Percentiles rank a stretch among this genome's conserved stretches.
These are phyloP conservation scores for Microbotryum lychnidis-dioicae DNA, from an alignment of 1,284 basidiomycete genomes.

Conservation along the genomic window DNA sequence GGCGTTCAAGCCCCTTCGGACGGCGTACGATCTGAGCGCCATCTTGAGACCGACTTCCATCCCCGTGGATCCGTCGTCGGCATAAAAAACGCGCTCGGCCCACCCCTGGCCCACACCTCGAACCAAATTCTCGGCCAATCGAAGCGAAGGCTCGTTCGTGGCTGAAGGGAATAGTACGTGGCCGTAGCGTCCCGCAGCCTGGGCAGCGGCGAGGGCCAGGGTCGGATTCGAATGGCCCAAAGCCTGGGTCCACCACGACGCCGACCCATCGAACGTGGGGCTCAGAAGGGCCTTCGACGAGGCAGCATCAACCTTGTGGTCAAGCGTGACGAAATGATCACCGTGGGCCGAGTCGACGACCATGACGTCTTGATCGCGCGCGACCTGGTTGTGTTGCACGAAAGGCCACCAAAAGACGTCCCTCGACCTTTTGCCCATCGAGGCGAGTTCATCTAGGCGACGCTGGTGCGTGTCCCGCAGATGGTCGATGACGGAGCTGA, in stretches of 20 bases:
- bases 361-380: constrained; percentile 62
- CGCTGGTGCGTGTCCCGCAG: constrained; percentile 57
- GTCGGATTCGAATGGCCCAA: constrained; percentile 73
- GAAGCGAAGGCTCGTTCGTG: constrained; percentile 73
- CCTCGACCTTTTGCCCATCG: constrained; percentile 69
- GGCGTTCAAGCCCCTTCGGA: constrained; percentile 44
- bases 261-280: constrained; percentile 79
- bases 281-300: constrained; percentile 46
- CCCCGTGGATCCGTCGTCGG: constrained; percentile 88
- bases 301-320: constrained; percentile 35
- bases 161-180: constrained; percentile 94
- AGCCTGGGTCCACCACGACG: constrained; percentile 97
- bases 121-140: constrained; percentile 61
- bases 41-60: constrained; percentile 97
- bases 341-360: constrained; percentile 85
- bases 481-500: constrained; percentile 47
- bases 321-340: constrained; percentile 69
- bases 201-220: constrained; percentile 75
- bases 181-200: constrained; percentile 85
- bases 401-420: constrained; percentile 95
- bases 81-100: constrained; percentile 86
- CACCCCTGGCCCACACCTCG: constrained; percentile 69
- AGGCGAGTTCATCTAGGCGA: constrained; percentile 60
- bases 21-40: constrained; percentile 69
- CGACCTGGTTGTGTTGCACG: constrained; percentile 75